These are phyloP conservation scores for Collybia sp. DNA, from an alignment of 768 basidiomycete genomes.

Conservation along the genomic window DNA sequence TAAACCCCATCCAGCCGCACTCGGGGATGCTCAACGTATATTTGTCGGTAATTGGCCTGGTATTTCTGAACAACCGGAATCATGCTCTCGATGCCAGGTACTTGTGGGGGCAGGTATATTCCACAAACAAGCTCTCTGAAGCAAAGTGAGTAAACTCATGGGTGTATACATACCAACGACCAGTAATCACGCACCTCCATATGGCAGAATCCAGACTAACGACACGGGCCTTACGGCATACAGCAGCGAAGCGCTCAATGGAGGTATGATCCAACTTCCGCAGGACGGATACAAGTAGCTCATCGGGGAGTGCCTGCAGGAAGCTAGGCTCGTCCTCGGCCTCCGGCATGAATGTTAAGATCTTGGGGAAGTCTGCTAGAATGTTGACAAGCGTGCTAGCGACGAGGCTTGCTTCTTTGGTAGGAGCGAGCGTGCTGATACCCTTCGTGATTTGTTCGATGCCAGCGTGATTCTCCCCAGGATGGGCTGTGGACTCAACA, in stretches of 20 bases:
- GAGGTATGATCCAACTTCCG: slow-evolving; percentile 57
- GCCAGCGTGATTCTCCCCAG: slow-evolving; percentile 4
- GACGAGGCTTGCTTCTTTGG: slow-evolving; percentile 15
- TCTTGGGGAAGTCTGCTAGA: slow-evolving; percentile 41
- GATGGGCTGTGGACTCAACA: slow-evolving; percentile 7
- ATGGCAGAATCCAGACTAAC: slow-evolving; percentile 64
- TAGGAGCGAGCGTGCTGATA: slow-evolving; percentile 20
- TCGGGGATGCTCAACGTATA: slow-evolving; percentile 82
- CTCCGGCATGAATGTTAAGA: slow-evolving; percentile 62
- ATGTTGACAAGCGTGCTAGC: slow-evolving; percentile 42
- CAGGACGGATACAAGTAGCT: slow-evolving; percentile 69
- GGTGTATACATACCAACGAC: neutral
- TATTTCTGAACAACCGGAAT: slow-evolving; percentile 46
- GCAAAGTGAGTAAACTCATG: neutral
- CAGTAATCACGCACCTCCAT: slow-evolving; percentile 58
- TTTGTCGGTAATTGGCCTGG: slow-evolving; percentile 62
- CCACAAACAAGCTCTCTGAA: slow-evolving; percentile 58
- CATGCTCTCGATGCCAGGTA: slow-evolving; percentile 48
- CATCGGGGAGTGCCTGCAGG: slow-evolving; percentile 66
- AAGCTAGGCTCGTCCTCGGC: slow-evolving; percentile 55
- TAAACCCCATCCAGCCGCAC: slow-evolving; percentile 86
- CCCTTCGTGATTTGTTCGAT: slow-evolving; percentile 21
- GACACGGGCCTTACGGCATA: slow-evolving; percentile 71
- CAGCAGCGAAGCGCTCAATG: slow-evolving; percentile 73
- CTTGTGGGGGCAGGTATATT: slow-evolving; percentile 75